Evolutionary conservation across 495 filamentous ascomycete genomes (phyloP), one percentile per base, ranked within the genome.

Genomic region (Eremomyces bilateralis): DNA sequence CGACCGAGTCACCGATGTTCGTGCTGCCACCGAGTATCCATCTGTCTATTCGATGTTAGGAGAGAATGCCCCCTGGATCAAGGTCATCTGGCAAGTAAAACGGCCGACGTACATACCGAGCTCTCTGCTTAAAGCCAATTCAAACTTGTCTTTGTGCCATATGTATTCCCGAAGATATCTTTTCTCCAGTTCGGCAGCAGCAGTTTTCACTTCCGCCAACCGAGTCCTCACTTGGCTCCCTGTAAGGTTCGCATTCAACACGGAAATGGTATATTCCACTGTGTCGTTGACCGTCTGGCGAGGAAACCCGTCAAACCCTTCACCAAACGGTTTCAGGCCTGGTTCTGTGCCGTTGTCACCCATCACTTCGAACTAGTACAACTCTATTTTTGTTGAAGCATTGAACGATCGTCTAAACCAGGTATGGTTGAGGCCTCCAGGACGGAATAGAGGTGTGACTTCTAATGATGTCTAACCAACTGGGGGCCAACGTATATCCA

Each of bases 1-100:
- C 88, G 4, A 94, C 71, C 2, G 80, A 82, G 53, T 97, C 88
- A 4, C 84, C 84, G 42, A 76, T 94, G 46, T 82, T 75, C 4
- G 80, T 88, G 29, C 60, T 57, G 6, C 83, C 83, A 33, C 65
- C 62, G 13, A 91, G 60, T 19, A 54, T 34, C 36, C 24, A 47
- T 8, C 28, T 17, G n/a, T 48, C 59, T 37, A 50, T 39, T 5
- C 25, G 30, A 13, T 4, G 11, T 8, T 24, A 6, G 1, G 37
- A 4, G 2, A 4, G 2, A 40, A 40, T 11, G 4, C 5, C 34
- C n/a, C n/a, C n/a, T n/a, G n/a, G n/a, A n/a, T n/a, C n/a, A n/a
- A n/a, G n/a, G n/a, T n/a, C n/a, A n/a, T n/a, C n/a, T n/a, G n/a
- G n/a, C n/a, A n/a, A n/a, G n/a, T n/a, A n/a, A n/a, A n/a, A n/a